Conservation (phyloP, 345 rosid genomes). For the Laguncularia racemosa region DNA sequence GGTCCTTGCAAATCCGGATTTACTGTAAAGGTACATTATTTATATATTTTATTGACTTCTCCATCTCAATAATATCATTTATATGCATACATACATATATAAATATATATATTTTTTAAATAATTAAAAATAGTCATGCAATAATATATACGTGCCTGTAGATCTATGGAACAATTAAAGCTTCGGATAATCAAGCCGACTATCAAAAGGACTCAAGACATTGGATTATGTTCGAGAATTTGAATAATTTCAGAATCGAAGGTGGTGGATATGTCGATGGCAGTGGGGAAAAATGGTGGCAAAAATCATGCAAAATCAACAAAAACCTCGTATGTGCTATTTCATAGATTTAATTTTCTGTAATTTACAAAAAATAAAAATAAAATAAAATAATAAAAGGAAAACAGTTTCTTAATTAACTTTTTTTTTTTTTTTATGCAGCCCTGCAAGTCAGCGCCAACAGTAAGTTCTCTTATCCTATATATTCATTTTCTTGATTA, state of each 20-base stretch:
- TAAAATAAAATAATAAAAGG: neutral
- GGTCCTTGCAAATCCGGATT: constrained; percentile 17
- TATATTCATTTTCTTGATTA: neutral
- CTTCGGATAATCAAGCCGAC: constrained; percentile 35
- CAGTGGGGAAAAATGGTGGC: constrained; percentile 79
- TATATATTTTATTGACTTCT: neutral
- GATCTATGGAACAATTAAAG: constrained; percentile 70
- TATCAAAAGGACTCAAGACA: constrained; percentile 30
- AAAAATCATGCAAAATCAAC: constrained; percentile 72
- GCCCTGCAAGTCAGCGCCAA: constrained; percentile 83
- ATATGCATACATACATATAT: no score
- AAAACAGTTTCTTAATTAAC: neutral
- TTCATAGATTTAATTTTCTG: neutral
- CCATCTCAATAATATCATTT: no score
- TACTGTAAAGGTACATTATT: constrained; percentile 7
- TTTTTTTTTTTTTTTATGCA: constrained; percentile 15
- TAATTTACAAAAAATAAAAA: neutral
- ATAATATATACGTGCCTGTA: constrained; percentile 7
- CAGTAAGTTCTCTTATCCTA: constrained; percentile 32
- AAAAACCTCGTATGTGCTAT: constrained; percentile 31
- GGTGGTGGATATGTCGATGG: constrained; percentile 86
- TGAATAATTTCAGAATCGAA: constrained; percentile 46
- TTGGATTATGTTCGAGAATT: constrained; percentile 55
- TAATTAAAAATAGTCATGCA: no score
- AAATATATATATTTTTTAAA: neutral